phyloP scores from a whole-genome alignment of 2,329 filamentous ascomycete species.

The Alternaria novae-zelandiae region DNA sequence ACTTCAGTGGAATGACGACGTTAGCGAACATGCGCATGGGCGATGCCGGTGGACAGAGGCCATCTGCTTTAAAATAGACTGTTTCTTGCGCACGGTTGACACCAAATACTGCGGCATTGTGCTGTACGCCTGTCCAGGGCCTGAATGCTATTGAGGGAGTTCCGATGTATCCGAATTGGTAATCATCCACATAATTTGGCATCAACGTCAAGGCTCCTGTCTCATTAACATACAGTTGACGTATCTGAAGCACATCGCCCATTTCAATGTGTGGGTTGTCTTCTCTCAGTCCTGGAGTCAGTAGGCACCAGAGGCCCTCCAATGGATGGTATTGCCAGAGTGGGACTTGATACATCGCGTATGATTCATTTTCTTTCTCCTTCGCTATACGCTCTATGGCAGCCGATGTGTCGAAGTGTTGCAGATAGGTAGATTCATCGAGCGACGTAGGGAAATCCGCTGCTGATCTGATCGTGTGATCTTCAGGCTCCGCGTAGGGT shows the following conservation, averaged over 20 bases:
- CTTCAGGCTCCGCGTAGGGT: background rate
- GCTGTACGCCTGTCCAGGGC: constrained; percentile 28
- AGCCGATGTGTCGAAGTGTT: constrained; percentile 18
- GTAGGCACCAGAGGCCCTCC: constrained; percentile 22
- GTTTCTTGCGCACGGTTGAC: constrained; percentile 32
- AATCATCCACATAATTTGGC: background rate
- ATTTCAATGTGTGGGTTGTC: constrained; percentile 40
- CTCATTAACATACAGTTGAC: constrained; percentile 32
- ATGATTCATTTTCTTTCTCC: constrained; percentile 21
- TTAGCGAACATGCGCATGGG: constrained; percentile 27
- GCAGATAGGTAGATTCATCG: constrained; percentile 19
- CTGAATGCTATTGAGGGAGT: background rate
- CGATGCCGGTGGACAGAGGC: constrained; percentile 5
- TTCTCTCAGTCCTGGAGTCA: constrained; percentile 40
- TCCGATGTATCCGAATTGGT: background rate
- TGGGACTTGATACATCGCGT: constrained; percentile 26
- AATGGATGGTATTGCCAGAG: constrained; percentile 7
- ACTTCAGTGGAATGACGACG: constrained; percentile 31
- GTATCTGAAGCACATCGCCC: constrained; percentile 41
- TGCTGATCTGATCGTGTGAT: background rate
- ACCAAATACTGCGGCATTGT: constrained; percentile 29
- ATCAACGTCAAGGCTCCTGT: constrained; percentile 13
- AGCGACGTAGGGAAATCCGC: background rate
- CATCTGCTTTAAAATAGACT: constrained; percentile 29
- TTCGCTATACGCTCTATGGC: constrained; percentile 27